Percentiles rank a stretch among this genome's conserved stretches.
Conservation (phyloP, 225 moss, liverwort and hornwort genomes). For the Polytrichum commune region DNA sequence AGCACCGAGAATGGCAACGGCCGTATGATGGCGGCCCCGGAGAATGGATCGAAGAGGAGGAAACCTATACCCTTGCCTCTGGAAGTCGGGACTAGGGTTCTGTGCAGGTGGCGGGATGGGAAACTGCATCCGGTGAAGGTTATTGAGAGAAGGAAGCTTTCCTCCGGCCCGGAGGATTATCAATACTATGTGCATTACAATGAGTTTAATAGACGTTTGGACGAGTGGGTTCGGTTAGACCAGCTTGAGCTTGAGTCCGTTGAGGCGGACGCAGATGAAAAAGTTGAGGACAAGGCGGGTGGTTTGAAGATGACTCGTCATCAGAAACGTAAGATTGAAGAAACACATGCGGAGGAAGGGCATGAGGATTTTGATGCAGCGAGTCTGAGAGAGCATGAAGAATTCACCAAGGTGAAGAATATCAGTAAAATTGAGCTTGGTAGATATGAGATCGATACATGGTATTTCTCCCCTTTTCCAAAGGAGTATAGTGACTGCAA, state of each 20-base stretch:
- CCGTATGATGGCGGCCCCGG: neutral
- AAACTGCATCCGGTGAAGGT: constrained; percentile 96
- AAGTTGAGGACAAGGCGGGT: constrained; percentile 94
- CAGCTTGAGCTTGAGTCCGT: constrained; percentile 81
- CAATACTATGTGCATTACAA: constrained; percentile 95
- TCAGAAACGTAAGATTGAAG: constrained; percentile 93
- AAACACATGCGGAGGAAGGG: constrained; percentile 97
- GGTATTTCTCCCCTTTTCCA: constrained; percentile 98
- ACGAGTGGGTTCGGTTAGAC: constrained; percentile 76
- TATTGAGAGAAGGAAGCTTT: constrained; percentile 87
- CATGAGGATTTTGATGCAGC: constrained; percentile 97
- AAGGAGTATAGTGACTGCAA: constrained; percentile 91
- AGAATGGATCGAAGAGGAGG: constrained; percentile 36
- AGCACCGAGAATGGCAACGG: neutral
- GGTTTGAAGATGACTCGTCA: constrained; percentile 94
- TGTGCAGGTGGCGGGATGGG: constrained; percentile 89
- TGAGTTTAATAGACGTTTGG: constrained; percentile 73
- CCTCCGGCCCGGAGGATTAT: constrained; percentile 79
- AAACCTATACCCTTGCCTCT: constrained; percentile 56
- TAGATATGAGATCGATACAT: constrained; percentile 92
- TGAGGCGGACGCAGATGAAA: constrained; percentile 91
- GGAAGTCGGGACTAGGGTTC: constrained; percentile 83
- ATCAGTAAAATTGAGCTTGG: constrained; percentile 96
- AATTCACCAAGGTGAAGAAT: constrained; percentile 96
- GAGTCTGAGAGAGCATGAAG: constrained; percentile 91